Conservation (phyloP, 768 basidiomycete genomes). For the Russula sp. region DNA sequence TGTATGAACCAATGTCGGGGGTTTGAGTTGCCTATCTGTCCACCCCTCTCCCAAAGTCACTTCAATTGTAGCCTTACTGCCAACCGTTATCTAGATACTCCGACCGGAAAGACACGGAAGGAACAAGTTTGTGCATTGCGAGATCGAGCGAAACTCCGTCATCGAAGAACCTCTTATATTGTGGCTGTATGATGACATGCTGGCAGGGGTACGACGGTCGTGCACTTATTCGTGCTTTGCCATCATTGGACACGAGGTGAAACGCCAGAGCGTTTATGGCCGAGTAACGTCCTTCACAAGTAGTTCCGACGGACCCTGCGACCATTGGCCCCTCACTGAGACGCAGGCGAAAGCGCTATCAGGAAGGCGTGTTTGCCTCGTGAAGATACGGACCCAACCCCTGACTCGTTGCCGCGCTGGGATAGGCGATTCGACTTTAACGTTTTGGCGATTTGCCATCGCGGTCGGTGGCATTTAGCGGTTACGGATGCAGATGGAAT, state of each 20-base stretch:
- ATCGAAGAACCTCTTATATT: slow-evolving; percentile 11
- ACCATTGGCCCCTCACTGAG: slow-evolving; percentile 21
- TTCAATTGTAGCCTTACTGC: slow-evolving; percentile 14
- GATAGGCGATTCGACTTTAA: slow-evolving; percentile 27
- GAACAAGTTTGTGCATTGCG: slow-evolving; percentile 14
- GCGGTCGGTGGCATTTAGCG: slow-evolving; percentile 14
- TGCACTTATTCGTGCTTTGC: slow-evolving; percentile 25
- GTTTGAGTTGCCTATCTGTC: slow-evolving; percentile 19
- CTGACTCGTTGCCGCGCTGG: slow-evolving; percentile 12
- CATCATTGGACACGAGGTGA: slow-evolving; percentile 16
- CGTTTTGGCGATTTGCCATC: slow-evolving; percentile 33
- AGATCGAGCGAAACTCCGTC: slow-evolving; percentile 19
- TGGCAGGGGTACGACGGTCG: slow-evolving; percentile 22
- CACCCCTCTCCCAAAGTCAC: slow-evolving; percentile 7
- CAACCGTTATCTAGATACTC: slow-evolving; percentile 31
- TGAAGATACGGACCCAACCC: slow-evolving; percentile 23
- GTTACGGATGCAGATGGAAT: slow-evolving; percentile 23
- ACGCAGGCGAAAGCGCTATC: slow-evolving; percentile 23
- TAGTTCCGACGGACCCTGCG: slow-evolving; percentile 23
- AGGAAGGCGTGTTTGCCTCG: slow-evolving; percentile 26
- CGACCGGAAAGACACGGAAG: slow-evolving; percentile 21
- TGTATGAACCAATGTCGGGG: slow-evolving; percentile 27
- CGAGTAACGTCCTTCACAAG: slow-evolving; percentile 15
- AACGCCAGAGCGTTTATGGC: slow-evolving; percentile 9
- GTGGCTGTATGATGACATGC: slow-evolving; percentile 23